Percentiles rank a stretch among this genome's conserved stretches.
Conservation (phyloP, 768 basidiomycete species). For the Megacollybia marginata region DNA sequence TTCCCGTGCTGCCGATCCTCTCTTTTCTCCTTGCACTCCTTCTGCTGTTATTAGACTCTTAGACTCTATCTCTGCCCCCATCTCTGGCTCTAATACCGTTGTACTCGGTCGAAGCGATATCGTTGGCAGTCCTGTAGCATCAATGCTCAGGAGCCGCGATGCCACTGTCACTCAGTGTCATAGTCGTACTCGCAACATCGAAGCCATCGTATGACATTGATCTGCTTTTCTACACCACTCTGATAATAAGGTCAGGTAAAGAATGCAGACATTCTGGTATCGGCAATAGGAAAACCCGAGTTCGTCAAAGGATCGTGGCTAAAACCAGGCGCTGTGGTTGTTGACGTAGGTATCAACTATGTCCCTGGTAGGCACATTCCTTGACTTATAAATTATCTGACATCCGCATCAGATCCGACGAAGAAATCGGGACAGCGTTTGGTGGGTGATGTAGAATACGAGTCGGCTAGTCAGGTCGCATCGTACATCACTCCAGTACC, state of each 20-base stretch:
- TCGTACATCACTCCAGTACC: slow-evolving; percentile 96
- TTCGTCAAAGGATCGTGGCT: slow-evolving; percentile 92
- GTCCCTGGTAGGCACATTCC: slow-evolving; percentile 56
- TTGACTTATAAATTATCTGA: not conserved
- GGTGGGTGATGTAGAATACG: slow-evolving; percentile 92
- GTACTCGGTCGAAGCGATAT: slow-evolving; percentile 97
- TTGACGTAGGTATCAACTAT: slow-evolving; percentile 98
- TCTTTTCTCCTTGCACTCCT: slow-evolving; percentile 94
- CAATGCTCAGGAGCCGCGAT: slow-evolving; percentile 82
- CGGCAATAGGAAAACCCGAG: slow-evolving; percentile 91
- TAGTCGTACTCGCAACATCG: slow-evolving; percentile 77
- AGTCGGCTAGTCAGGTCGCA: slow-evolving; percentile 67
- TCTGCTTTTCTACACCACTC: not conserved
- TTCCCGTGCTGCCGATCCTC: slow-evolving; percentile 80
- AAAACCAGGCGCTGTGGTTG: slow-evolving; percentile 90
- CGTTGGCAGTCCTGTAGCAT: slow-evolving; percentile 91
- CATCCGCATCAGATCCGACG: slow-evolving; percentile 49
- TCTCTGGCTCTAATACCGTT: slow-evolving; percentile 78
- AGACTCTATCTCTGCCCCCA: slow-evolving; percentile 72
- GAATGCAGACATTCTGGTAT: slow-evolving; percentile 86
- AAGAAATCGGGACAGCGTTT: slow-evolving; percentile 95
- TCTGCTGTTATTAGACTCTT: slow-evolving; percentile 87
- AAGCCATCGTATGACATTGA: slow-evolving; percentile 56
- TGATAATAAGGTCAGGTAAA: slow-evolving; percentile 46
- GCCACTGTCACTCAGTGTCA: slow-evolving; percentile 99